Percentiles rank a stretch among this genome's conserved stretches.
Conservation (phyloP, 1,284 basidiomycete species). For the Marasmius sp. region DNA sequence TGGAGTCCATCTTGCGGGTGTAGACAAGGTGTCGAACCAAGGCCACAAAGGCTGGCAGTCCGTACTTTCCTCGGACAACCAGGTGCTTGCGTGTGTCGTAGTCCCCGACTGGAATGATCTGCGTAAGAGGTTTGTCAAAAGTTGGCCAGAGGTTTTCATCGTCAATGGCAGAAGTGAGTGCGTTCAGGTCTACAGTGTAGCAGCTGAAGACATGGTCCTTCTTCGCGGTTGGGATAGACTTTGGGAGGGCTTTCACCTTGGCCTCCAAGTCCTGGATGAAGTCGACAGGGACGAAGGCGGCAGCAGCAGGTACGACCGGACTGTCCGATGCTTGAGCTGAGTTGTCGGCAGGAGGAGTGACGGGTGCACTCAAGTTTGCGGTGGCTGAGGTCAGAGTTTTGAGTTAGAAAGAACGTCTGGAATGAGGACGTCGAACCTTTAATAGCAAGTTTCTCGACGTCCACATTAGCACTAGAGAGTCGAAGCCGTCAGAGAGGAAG, state of each 20-base stretch:
- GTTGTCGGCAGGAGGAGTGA: no score
- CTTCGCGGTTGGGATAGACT: background rate
- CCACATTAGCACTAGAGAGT: no score
- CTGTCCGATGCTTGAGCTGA: no score
- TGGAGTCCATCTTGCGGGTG: background rate
- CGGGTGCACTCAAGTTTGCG: no score
- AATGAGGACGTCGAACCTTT: no score
- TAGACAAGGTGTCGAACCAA: background rate
- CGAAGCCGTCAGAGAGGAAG: no score
- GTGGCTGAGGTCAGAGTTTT: no score
- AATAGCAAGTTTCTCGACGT: no score
- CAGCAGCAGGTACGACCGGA: background rate
- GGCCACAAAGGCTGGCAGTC: background rate
- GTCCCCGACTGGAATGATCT: background rate
- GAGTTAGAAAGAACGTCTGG: no score
- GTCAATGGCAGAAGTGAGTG: background rate
- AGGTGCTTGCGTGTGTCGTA: background rate
- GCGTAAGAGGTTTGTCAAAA: background rate
- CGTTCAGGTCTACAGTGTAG: background rate
- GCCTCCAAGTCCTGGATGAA: background rate
- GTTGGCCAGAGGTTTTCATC: background rate
- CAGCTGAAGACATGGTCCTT: background rate
- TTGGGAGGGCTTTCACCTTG: background rate
- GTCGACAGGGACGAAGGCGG: background rate
- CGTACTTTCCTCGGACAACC: background rate